A percentile compares a stretch with the other conserved stretches of the same genome.
Evolutionary conservation across 108 stramenopile genomes (phyloP).

Genomic region (Licmophora abbreviata): DNA sequence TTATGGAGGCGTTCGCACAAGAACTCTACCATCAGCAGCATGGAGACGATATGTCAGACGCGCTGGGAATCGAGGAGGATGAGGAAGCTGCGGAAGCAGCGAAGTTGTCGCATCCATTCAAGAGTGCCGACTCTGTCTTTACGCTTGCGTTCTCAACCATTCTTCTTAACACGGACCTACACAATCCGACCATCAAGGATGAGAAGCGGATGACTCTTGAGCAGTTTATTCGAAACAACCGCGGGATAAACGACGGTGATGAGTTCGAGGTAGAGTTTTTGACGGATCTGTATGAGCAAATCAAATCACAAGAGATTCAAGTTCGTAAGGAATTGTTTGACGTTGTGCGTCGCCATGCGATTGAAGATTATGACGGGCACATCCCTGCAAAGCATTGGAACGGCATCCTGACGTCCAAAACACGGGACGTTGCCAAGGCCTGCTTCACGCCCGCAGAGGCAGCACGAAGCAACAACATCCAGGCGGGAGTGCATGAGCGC

Average conservation of each 20-base stretch:
- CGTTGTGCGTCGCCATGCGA: slow-evolving; percentile 24
- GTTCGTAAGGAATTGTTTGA: slow-evolving; percentile 54
- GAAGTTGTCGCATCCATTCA: slow-evolving; percentile 51
- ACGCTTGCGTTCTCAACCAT: slow-evolving; percentile 90
- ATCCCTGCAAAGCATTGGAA: slow-evolving; percentile 45
- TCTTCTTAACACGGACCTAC: slow-evolving; percentile 91
- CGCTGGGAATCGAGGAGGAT: not conserved
- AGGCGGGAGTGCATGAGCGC: slow-evolving; percentile 80
- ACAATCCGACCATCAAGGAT: slow-evolving; percentile 85
- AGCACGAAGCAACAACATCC: slow-evolving; percentile 30
- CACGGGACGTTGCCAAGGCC: slow-evolving; percentile 41
- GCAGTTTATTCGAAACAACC: slow-evolving; percentile 89
- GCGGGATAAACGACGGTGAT: slow-evolving; percentile 84
- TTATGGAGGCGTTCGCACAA: slow-evolving; percentile 92
- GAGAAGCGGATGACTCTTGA: slow-evolving; percentile 86
- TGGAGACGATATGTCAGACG: not conserved
- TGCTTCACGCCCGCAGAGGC: slow-evolving; percentile 55
- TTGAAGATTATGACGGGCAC: slow-evolving; percentile 25
- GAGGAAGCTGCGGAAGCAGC: slow-evolving; percentile 11
- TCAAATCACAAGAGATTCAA: slow-evolving; percentile 68
- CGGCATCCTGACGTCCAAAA: slow-evolving; percentile 45
- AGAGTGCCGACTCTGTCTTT: slow-evolving; percentile 86
- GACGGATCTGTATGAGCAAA: slow-evolving; percentile 75
- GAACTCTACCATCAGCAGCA: slow-evolving; percentile 59
- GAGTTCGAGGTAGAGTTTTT: slow-evolving; percentile 80